These are phyloP conservation scores for Colletotrichum sp. DNA, from an alignment of 2,329 filamentous ascomycete genomes.

Conservation along the genomic window DNA sequence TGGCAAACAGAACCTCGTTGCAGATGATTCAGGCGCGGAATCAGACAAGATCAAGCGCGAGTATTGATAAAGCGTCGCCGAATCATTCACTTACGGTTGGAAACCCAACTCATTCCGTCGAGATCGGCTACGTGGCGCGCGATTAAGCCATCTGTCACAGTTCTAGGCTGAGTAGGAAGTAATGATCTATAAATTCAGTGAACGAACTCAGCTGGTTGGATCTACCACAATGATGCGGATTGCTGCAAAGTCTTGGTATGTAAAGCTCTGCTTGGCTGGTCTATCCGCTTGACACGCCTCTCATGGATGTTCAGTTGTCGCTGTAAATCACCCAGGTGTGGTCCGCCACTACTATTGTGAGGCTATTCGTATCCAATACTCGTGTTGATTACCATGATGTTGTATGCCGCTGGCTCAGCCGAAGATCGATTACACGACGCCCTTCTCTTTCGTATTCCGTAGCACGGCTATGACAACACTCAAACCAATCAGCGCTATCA, in stretches of 20 bases:
- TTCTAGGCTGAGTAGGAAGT: neutral
- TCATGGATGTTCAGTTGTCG: neutral
- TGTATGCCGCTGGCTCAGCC: accelerated
- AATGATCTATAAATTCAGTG: neutral
- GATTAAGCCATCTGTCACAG: neutral
- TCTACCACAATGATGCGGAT: no score
- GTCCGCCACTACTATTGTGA: neutral
- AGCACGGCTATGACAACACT: no score
- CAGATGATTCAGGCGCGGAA: neutral
- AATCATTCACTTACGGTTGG: neutral
- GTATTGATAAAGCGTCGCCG: no score
- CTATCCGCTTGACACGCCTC: neutral
- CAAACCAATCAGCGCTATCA: neutral
- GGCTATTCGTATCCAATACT: neutral
- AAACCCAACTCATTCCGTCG: no score
- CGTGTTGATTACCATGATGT: neutral
- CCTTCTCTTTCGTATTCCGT: no score
- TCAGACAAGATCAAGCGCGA: neutral
- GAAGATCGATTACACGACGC: neutral
- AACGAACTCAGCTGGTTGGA: neutral
- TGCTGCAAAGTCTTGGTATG: no score
- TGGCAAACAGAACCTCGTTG: neutral
- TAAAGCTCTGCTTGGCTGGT: neutral
- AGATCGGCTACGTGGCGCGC: neutral
- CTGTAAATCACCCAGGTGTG: neutral